phyloP scores from a whole-genome alignment of 306 rosid species.

The Trifolium dubium region DNA sequence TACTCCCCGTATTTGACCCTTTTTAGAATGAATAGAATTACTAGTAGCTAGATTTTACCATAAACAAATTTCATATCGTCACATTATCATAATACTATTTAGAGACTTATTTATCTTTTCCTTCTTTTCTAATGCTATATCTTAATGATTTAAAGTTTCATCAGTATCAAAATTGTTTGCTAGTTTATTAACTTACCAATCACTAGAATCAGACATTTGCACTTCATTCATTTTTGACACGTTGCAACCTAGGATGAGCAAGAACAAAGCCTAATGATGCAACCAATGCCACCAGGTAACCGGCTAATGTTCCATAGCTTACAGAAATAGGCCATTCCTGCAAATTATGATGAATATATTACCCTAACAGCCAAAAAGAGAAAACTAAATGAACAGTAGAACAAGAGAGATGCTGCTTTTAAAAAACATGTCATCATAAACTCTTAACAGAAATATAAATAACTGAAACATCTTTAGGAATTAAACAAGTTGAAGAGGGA shows the following conservation, averaged over 20 bases:
- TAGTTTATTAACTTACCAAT: neutral
- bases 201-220: constrained; percentile 17
- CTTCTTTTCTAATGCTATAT: neutral
- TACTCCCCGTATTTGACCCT: neutral
- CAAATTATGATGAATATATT: constrained; percentile 32
- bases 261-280: constrained; percentile 58
- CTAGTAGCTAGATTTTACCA: constrained; percentile 17
- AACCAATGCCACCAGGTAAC: constrained; percentile 62
- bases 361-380: constrained; percentile 8
- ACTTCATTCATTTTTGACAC: constrained; percentile 67
- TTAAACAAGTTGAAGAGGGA: constrained; percentile 15
- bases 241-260: constrained; percentile 42
- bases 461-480: constrained; percentile 6
- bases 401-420: constrained; percentile 10
- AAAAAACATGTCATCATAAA: constrained; percentile 12
- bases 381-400: neutral
- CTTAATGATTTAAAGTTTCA: constrained; percentile 5
- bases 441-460: constrained; percentile 1
- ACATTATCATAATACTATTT: neutral
- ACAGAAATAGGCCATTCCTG: constrained; percentile 97
- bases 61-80: neutral
- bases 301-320: constrained; percentile 74
- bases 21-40: constrained; percentile 16
- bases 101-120: constrained; percentile 3
- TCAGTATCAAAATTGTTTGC: neutral